A percentile compares a stretch with the other conserved stretches of the same genome.
Evolutionary conservation across 306 rosid genomes (phyloP).

Genomic region (Castanopsis chinensis): DNA sequence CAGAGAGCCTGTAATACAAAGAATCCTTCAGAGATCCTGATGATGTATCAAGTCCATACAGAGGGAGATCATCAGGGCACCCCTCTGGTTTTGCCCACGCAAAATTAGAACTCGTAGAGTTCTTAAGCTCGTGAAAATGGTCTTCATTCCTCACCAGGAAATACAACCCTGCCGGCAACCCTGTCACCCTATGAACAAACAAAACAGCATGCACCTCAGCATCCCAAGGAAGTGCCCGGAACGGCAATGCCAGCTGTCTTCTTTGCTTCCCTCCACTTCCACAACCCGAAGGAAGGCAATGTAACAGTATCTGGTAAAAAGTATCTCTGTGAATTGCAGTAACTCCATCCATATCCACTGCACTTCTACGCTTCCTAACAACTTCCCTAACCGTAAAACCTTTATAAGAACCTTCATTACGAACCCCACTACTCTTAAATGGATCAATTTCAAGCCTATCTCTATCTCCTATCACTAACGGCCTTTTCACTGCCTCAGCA

Average conservation of each 20-base stretch:
- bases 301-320: conserved; percentile 80
- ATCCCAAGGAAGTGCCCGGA: conserved; percentile 78
- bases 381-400: conserved; percentile 65
- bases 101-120: conserved; percentile 54
- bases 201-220: conserved; percentile 88
- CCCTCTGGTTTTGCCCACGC: conserved; percentile 78
- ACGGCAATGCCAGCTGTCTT: conserved; percentile 60
- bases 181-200: conserved; percentile 89
- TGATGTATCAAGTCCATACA: conserved; percentile 58
- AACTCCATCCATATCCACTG: conserved; percentile 90
- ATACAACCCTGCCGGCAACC: conserved; percentile 76
- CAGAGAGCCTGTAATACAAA: conserved; percentile 48
- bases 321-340: conserved; percentile 58
- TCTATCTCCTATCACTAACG: conserved; percentile 30
- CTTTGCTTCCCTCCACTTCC: conserved; percentile 46
- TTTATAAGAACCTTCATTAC: conserved; percentile 48
- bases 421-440: conserved; percentile 57
- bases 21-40: conserved; percentile 27
- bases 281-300: conserved; percentile 89
- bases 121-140: conserved; percentile 70
- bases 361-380: conserved; percentile 87
- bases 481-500: conserved; percentile 71
- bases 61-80: conserved; percentile 74
- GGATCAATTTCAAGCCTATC: conserved; percentile 41
- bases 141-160: conserved; percentile 83